Evolutionary conservation across 495 filamentous ascomycete species (phyloP), one percentile per base, ranked within the genome.

Genomic region (Penicillium maclennaniae): DNA sequence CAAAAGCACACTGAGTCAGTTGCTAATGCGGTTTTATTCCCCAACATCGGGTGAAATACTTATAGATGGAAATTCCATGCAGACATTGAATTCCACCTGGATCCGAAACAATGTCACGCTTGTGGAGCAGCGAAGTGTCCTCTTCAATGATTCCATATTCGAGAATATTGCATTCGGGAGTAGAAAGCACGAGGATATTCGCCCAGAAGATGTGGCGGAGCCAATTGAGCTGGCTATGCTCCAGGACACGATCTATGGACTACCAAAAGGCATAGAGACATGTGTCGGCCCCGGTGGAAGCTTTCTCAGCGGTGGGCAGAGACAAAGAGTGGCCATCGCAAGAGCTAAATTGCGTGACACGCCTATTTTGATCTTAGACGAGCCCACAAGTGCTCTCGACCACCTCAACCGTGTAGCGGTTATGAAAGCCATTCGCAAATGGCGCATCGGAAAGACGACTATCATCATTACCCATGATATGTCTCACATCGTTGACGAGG

Each of bases 401-500:
- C 79, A 83, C 7, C 80, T 79, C 39, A 87, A 83, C 51, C 88
- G 92, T 62, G 72, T 74, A 23, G 73, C 85, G 14, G 70, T 95
- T 41, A 87, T 93, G 66, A 82, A 85, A 4, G 84, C 83, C 1
- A 72, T 95, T 47, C 84, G 91, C 37, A 76, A 79, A 49, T 88
- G 84, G 58, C 77, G 87, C 1, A 74, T 77, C 47, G 86, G 84
- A 9, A 83, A 87, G 43, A 96, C 90, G 0, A 90, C 89, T 1
- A 83, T 96, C 47, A 86, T 90, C 19, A 88, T 96, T 61, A 97
- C 93, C 0, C 93, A 97, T 59, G 91, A 97, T 54, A 84, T 91
- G 43, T 80, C 85, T 0, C 88, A 95, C 45, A 95, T 98, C 34
- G 69, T 69, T 21, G 77, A 82, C 0, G 58, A 83, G 16, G 91